A percentile compares a stretch with the other conserved stretches of the same genome.
Evolutionary conservation across 2,329 filamentous ascomycete species (phyloP).

Genomic region (Cytospora chrysosperma): DNA sequence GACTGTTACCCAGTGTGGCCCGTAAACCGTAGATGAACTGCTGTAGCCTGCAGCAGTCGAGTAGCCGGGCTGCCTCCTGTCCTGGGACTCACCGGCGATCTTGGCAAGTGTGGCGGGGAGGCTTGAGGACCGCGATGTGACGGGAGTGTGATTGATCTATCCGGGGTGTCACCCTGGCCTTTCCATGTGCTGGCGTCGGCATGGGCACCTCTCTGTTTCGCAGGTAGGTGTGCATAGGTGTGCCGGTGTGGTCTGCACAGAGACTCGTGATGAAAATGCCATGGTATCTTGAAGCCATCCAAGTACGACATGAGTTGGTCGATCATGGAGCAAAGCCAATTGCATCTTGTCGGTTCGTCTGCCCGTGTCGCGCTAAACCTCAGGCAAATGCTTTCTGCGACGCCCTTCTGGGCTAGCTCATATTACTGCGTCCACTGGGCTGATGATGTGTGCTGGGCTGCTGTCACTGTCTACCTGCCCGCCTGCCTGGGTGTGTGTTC

Average conservation of each 20-base stretch:
- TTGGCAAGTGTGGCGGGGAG: conserved; percentile 13
- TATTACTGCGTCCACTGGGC: not conserved
- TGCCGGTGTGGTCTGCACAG: not conserved
- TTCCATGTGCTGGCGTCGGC: not conserved
- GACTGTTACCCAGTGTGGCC: too few species aligned
- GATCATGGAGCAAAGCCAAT: conserved; percentile 23
- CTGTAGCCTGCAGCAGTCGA: not conserved
- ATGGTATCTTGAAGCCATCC: not conserved
- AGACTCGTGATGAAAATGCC: not conserved
- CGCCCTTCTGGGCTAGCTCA: not conserved
- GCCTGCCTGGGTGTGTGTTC: too few species aligned
- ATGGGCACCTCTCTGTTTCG: not conserved
- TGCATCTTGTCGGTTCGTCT: conserved; percentile 7
- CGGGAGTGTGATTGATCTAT: not conserved
- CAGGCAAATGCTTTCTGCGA: conserved; percentile 4
- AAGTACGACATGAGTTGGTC: conserved; percentile 6
- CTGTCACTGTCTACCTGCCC: not conserved
- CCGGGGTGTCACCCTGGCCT: not conserved
- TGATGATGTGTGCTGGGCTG: not conserved
- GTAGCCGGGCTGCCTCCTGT: not conserved
- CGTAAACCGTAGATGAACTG: not conserved
- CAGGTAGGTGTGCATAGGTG: not conserved
- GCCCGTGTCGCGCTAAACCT: conserved; percentile 23
- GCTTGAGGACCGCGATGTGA: not conserved
- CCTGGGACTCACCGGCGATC: conserved; percentile 3